These are phyloP conservation scores for Fusarium brevicatenulatum DNA, from an alignment of 2,329 filamentous ascomycete species.

Conservation along the genomic window DNA sequence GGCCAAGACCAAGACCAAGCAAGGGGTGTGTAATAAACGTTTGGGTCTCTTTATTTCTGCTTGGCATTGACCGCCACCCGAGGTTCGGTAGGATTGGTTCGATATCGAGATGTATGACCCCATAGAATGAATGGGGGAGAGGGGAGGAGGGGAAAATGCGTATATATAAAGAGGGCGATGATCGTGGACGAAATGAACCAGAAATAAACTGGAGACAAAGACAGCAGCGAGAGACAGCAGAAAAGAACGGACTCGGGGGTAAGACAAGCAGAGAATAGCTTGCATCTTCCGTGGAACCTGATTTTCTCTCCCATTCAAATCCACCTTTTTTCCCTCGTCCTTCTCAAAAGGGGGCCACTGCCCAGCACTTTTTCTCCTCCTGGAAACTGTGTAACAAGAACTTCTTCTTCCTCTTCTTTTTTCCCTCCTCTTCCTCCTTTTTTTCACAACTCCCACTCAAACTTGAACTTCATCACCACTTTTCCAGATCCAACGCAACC, in stretches of 20 bases:
- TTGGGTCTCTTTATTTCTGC: neutral
- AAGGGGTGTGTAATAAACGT: neutral
- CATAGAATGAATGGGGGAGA: neutral
- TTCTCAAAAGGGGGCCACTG: conserved; percentile 22
- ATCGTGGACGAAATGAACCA: conserved; percentile 11
- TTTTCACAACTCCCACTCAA: neutral
- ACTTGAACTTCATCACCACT: neutral
- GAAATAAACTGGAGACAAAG: conserved; percentile 27
- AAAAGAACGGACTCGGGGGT: neutral
- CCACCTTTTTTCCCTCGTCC: neutral
- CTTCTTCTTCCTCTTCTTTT: neutral
- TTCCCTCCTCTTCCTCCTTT: neutral
- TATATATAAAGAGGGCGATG: conserved; percentile 18
- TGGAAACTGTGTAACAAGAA: conserved; percentile 26
- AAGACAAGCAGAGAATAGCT: conserved; percentile 23
- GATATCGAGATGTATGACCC: conserved; percentile 11
- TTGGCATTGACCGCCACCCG: conserved; percentile 40
- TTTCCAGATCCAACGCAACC: neutral
- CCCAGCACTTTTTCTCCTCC: conserved; percentile 13
- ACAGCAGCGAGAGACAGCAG: neutral
- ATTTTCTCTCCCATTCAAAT: neutral
- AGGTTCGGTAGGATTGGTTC: conserved; percentile 40
- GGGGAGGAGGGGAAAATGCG: neutral
- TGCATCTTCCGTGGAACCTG: conserved; percentile 19
- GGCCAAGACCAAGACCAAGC: neutral